Percentiles rank a stretch among this genome's conserved stretches.
Conservation (phyloP, 2,329 filamentous ascomycete species). For the Fusarium tanahbumbuense region DNA sequence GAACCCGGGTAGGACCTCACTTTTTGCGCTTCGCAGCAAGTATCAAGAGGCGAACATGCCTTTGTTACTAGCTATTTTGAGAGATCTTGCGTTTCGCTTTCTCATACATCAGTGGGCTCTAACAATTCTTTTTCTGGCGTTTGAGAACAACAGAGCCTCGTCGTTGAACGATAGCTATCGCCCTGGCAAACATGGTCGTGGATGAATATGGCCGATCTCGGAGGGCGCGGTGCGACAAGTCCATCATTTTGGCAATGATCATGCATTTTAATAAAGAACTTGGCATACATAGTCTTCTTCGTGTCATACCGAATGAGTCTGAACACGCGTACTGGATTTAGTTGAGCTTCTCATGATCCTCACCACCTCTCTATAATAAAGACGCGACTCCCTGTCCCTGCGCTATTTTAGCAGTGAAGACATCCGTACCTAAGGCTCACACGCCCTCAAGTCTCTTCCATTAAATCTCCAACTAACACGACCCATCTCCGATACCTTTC, state of each 20-base stretch:
- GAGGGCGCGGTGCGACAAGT: neutral
- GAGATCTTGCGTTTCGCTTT: too few relatives aligned
- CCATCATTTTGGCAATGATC: neutral
- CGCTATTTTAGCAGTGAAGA: neutral
- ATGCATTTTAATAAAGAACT: neutral
- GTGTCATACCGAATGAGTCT: neutral
- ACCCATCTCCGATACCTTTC: neutral
- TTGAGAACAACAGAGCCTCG: too few relatives aligned
- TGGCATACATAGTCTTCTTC: neutral
- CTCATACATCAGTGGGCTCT: too few relatives aligned
- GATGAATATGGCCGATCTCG: neutral
- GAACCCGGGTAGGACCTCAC: slow-evolving; percentile 34
- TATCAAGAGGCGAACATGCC: too few relatives aligned
- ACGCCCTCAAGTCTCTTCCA: too few relatives aligned
- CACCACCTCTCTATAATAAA: too few relatives aligned
- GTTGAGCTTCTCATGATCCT: neutral
- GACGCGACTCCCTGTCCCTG: rapidly evolving
- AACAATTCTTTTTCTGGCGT: too few relatives aligned
- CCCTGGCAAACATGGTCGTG: too few relatives aligned
- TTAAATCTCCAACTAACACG: neutral
- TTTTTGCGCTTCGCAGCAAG: neutral
- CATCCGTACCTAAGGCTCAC: neutral
- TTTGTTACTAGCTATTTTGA: too few relatives aligned
- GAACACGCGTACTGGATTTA: neutral
- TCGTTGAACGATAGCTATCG: too few relatives aligned